Percentiles rank a stretch among this genome's conserved stretches.
Conservation (phyloP, 1,284 basidiomycete genomes). For the Melampsora americana region DNA sequence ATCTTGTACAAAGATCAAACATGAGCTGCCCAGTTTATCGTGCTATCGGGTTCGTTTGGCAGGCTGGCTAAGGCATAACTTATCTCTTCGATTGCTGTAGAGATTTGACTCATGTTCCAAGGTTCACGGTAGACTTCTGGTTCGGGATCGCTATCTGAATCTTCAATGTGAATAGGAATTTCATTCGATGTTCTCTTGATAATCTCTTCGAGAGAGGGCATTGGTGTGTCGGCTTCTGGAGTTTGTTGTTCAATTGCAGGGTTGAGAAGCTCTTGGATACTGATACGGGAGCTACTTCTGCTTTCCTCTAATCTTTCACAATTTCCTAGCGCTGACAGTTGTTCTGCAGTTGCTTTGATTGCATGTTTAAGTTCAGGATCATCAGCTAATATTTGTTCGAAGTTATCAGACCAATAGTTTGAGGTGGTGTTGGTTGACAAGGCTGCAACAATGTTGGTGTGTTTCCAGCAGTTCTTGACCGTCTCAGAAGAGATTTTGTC, state of each 20-base stretch:
- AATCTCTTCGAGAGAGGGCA: not conserved
- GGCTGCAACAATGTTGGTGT: not conserved
- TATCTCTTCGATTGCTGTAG: not conserved
- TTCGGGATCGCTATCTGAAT: not conserved
- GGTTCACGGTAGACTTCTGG: not conserved
- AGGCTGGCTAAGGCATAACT: no score
- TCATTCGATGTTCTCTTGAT: not conserved
- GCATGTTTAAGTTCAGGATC: not conserved
- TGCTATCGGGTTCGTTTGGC: no score
- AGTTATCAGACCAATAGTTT: not conserved
- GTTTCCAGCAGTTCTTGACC: not conserved
- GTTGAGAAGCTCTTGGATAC: slow-evolving; percentile 1
- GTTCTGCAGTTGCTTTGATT: not conserved
- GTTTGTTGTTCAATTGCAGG: not conserved
- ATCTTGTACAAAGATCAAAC: no score
- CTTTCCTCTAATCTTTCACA: not conserved
- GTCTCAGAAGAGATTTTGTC: not conserved
- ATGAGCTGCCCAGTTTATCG: no score
- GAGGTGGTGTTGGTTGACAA: not conserved
- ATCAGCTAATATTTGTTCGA: not conserved
- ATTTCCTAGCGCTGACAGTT: not conserved
- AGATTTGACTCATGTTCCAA: not conserved
- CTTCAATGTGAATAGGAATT: not conserved
- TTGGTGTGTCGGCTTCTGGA: not conserved
- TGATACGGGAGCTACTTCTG: not conserved